Evolutionary conservation across 2,329 filamentous ascomycete genomes (phyloP).

Genomic region (Ophioceras dolichostomum): DNA sequence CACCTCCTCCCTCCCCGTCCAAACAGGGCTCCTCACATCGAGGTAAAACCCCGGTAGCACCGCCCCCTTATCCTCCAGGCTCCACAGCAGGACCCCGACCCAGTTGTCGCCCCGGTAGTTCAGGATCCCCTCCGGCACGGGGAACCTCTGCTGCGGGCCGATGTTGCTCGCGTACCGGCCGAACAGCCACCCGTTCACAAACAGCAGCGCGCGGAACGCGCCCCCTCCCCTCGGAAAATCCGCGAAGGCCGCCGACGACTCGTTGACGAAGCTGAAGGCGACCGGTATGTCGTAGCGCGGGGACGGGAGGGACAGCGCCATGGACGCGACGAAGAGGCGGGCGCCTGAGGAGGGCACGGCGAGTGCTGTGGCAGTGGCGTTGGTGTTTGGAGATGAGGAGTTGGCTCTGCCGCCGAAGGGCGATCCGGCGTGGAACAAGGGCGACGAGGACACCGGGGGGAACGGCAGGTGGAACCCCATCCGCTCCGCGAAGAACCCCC

Average conservation of each 20-base stretch:
- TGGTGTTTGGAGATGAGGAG: too few species aligned
- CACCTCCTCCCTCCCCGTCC: background rate
- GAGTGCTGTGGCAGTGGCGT: too few species aligned
- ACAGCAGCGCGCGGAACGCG: slow-evolving; percentile 49
- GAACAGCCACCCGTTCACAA: slow-evolving; percentile 61
- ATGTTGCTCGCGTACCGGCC: slow-evolving; percentile 43
- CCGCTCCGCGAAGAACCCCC: slow-evolving; percentile 40
- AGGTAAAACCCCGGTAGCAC: slow-evolving; percentile 32
- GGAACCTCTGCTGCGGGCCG: slow-evolving; percentile 55
- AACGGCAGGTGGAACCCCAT: slow-evolving; percentile 41
- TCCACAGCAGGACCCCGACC: slow-evolving; percentile 55
- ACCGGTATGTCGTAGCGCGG: slow-evolving; percentile 38
- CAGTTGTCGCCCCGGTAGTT: slow-evolving; percentile 56
- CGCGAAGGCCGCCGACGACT: background rate
- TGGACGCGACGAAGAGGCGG: slow-evolving; percentile 31
- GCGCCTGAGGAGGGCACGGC: slow-evolving; percentile 26
- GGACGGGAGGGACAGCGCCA: slow-evolving; percentile 28
- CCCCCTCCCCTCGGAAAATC: too few species aligned
- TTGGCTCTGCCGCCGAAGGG: slow-evolving; percentile 22
- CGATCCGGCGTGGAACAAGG: background rate
- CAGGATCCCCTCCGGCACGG: slow-evolving; percentile 55
- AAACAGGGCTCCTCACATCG: background rate
- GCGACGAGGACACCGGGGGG: background rate
- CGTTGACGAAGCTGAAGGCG: slow-evolving; percentile 16
- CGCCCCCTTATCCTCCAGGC: slow-evolving; percentile 39